Base-by-base conservation (phyloP, 108 stramenopile species). In the Pseudonitzschia delicatissima region DNA sequence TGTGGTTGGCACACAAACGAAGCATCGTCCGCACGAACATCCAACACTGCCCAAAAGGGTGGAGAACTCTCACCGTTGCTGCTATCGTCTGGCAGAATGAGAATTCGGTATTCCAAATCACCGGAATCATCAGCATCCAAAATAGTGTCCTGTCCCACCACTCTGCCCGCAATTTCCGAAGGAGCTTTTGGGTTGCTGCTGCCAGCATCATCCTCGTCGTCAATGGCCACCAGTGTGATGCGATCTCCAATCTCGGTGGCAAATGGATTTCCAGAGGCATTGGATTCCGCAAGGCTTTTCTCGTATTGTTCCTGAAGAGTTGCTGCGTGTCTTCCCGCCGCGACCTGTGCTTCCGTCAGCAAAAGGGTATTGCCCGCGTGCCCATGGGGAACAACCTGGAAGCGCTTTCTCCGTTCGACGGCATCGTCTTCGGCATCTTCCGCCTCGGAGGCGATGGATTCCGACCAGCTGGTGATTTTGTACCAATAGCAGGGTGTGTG, bases 261-360 rank as follows among this genome's bases (percentile, higher is more conserved):
- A 66, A 73, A 84, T 48, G 51, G 87, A n/a, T n/a, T n/a, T 4
- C 45, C 45, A 20, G 50, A 50, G 8, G 42, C 45, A 2, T 39
- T 42, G 17, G 52, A 35, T 21, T 33, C 15, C 8, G 33, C 23
- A 31, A 31, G 17, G 2, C 11, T 27, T 34, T 20, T 29, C 23
- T 35, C 40, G 32, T 73, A 44, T 32, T 62, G 71, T 25, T 57
- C 66, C 52, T 80, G 69, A 28, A 86, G 62, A 32, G 76, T 68
- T 9, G 77, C 87, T 21, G 92, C 89, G 63, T 86, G 82, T 7
- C 86, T 51, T 35, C 92, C 92, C n/a, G 92, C 92, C 27, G 69
- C 42, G 1, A 86, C 89, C 70, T 93, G 92, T 11, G 80, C 86
- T 66, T 93, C 87, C 5, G 92, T 93, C 49, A 93, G 73, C 28